Evolutionary conservation across 306 rosid genomes (phyloP).

Genomic region (Cicer yamashitae): DNA sequence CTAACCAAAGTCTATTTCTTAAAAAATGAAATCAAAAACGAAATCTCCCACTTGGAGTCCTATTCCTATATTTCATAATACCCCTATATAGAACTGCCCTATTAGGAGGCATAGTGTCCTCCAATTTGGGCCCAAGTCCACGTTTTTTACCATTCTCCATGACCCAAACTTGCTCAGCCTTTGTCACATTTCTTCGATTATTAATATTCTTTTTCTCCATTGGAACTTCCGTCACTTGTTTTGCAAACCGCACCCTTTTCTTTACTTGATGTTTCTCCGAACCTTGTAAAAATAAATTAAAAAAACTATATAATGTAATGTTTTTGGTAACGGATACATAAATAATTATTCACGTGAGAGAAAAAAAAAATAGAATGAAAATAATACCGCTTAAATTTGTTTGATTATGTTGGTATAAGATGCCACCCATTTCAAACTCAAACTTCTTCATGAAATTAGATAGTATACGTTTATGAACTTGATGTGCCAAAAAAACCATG

Average conservation of each 20-base stretch:
- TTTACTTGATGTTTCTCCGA: constrained; percentile 49
- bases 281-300: not conserved
- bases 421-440: constrained; percentile 58
- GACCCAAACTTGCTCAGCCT: constrained; percentile 19
- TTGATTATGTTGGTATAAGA: constrained; percentile 7
- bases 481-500: constrained; percentile 69
- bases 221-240: constrained; percentile 53
- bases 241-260: constrained; percentile 75
- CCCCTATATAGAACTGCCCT: constrained; percentile 63
- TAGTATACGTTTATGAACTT: constrained; percentile 72
- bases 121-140: constrained; percentile 37
- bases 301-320: not conserved
- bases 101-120: constrained; percentile 63
- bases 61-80: constrained; percentile 48
- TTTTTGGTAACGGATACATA: not conserved
- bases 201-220: constrained; percentile 48
- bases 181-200: constrained; percentile 18
- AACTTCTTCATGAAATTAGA: constrained; percentile 76
- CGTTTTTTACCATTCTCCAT: not conserved
- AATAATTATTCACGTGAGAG: not conserved
- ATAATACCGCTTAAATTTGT: constrained; percentile 27
- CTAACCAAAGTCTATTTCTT: not conserved
- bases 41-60: constrained; percentile 37
- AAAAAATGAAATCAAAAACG: constrained; percentile 19
- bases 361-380: not conserved